These are phyloP conservation scores for Xylaria telfairii DNA, from an alignment of 495 filamentous ascomycete genomes.

Conservation along the genomic window DNA sequence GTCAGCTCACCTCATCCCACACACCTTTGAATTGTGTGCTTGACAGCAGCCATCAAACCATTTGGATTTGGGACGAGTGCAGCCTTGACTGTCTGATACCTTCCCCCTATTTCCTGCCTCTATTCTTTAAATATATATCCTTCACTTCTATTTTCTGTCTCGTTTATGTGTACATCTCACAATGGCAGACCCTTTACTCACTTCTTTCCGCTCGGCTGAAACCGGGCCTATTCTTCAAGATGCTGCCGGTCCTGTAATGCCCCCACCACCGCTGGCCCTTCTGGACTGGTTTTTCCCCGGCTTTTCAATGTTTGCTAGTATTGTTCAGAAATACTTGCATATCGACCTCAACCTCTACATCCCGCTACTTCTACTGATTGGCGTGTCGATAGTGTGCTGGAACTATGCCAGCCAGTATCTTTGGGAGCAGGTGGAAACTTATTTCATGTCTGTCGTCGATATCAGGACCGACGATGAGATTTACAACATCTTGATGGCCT, in stretches of 20 bases:
- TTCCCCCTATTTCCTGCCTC: not conserved
- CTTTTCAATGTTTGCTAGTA: conserved; percentile 67
- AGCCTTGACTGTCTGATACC: not conserved
- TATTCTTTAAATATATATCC: not conserved
- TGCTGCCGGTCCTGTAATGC: conserved; percentile 18
- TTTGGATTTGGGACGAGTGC: not conserved
- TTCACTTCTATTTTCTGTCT: not conserved
- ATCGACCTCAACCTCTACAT: conserved; percentile 78
- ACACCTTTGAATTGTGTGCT: not conserved
- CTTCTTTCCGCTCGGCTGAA: not conserved
- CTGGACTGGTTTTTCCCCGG: conserved; percentile 78
- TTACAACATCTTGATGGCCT: conserved; percentile 73
- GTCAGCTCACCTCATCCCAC: not conserved
- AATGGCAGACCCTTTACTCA: conserved; percentile 31
- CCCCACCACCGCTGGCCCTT: conserved; percentile 46
- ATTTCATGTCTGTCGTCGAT: conserved; percentile 66
- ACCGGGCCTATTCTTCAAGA: conserved; percentile 17
- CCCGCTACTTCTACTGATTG: conserved; percentile 61
- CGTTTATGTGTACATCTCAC: not conserved
- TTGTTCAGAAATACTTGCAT: conserved; percentile 64
- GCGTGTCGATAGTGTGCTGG: conserved; percentile 55
- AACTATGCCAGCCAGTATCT: conserved; percentile 57
- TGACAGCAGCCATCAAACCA: not conserved
- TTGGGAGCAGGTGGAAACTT: conserved; percentile 47
- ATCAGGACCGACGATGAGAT: conserved; percentile 71